Base-by-base conservation (phyloP, 768 basidiomycete genomes). In the Phylloporus arenicola region DNA sequence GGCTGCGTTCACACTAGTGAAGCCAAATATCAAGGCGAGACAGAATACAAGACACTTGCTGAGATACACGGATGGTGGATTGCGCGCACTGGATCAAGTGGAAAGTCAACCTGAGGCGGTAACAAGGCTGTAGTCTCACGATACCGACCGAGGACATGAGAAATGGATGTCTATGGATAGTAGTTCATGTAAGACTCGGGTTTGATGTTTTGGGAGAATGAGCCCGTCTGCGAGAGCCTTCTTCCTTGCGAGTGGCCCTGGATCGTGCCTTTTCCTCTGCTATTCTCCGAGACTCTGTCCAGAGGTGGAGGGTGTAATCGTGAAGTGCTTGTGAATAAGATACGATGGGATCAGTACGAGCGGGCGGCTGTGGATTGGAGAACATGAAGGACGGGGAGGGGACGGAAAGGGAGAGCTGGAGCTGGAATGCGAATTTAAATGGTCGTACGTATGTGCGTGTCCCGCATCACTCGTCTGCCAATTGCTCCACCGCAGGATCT, bases 271-370 rank as follows among this genome's bases (percentile, higher is more conserved):
- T 69, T 60, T 83, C 79, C 60, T 84, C 83, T 34, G 76, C 78
- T 50, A 73, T 62, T 57, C 76, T 75, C 59, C 82, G 73, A 6
- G 83, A 82, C 61, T 86, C 81, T 45, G 79, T 78, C 83, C 84
- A 86, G 44, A 84, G 73, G 37, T 64, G 73, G 45, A 85, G 74
- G 25, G 85, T 86, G 53, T 84, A 86, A 49, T 83, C 74, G 62
- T 85, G 81, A 30, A 87, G 68, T 39, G 82, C 74, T 57, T 78
- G 81, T 16, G 85, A 79, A 59, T 87, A 87, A 31, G 72, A 71
- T 42, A 72, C 61, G 57, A 84, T 68, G 8, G 76, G 73, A 55
- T 69, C 61, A 22, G 54, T 57, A 19, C 9, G 42, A 30, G 43
- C 8, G 19, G 56, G 29, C 3, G 39, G 47, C 48, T 43, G 64